Base-by-base conservation (phyloP, 1,284 basidiomycete species). In the Marasmius fiardii region DNA sequence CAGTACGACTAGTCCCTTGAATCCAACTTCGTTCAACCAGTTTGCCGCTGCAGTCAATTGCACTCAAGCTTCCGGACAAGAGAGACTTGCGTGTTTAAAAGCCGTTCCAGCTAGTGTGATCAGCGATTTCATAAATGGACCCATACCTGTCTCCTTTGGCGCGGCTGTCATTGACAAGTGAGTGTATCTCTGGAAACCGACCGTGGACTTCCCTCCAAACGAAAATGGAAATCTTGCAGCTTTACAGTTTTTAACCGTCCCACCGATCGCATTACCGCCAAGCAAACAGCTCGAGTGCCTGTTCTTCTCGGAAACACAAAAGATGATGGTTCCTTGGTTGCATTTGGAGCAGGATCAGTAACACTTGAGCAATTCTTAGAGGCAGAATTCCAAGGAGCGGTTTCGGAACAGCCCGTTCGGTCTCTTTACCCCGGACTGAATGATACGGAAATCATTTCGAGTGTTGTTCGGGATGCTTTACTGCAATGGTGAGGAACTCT, bases 311-410 rank as follows among this genome's bases (percentile, higher is more conserved):
- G 61, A 11, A 52, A 54, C 24, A 59, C 23, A 33, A 52, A 62
- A 24, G 45, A 64, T 41, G 61, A 64, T 39, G 61, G 62, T 18
- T 50, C 61, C 3, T 16, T 62, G 2, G 61, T 62, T 23, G 56
- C 59, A 8, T n/a, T 41, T 16, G n/a, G n/a, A 4, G 5, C 60
- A 12, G 57, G 57, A 28, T 43, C 41, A 5, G 54, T 55, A 4
- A 53, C 62, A 24, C 58, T 61, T 6, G 33, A 57, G 7, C 44
- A 33, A 4, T 63, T 52, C 20, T 52, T 63, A 16, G 7, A 28
- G 6, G 18, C n/a, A 0, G 43, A 43, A 5, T 0, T 58, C 10
- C 20, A 14, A 7, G 33, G 31, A 12, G 43, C 58, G 11, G 41
- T 57, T 24, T 43, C 55, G 24, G 21, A 55, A 3, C 45, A 16